Conservation (phyloP, 139 green algal genomes). For the Chlorella sp. region DNA sequence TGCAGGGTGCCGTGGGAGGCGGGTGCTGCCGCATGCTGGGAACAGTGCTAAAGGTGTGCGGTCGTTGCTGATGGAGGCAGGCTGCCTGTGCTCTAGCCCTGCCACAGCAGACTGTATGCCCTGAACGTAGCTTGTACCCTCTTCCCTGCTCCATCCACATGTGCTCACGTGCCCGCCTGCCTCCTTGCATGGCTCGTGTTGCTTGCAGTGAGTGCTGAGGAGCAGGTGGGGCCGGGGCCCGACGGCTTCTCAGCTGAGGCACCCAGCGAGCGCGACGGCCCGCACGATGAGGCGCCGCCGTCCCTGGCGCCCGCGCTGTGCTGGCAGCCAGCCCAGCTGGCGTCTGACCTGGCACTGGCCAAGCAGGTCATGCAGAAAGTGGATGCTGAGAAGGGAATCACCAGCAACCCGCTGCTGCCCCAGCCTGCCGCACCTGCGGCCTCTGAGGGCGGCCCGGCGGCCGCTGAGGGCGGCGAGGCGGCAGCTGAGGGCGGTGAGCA, state of each 20-base stretch:
- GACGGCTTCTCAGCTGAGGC: conserved; percentile 4
- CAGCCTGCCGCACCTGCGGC: neutral
- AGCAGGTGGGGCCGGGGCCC: neutral
- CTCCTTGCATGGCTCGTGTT: neutral
- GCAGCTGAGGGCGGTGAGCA: neutral
- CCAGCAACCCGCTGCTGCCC: conserved; percentile 57
- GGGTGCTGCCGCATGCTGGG: neutral
- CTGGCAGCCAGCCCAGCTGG: conserved; percentile 63
- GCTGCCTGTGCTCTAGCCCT: neutral
- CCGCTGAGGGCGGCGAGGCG: neutral
- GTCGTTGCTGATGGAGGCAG: neutral
- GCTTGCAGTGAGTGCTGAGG: conserved; percentile 15
- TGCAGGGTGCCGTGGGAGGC: neutral
- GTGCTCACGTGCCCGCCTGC: neutral
- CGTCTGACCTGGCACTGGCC: conserved; percentile 70
- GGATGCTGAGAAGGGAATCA: conserved; percentile 83
- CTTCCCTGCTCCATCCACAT: neutral
- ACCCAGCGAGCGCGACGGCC: neutral
- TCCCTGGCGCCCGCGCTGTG: conserved; percentile 54
- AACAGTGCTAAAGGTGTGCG: neutral
- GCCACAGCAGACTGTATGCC: neutral
- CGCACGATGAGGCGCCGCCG: neutral
- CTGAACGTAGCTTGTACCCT: neutral
- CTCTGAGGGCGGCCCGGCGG: neutral
- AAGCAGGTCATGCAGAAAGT: conserved; percentile 68